These are phyloP conservation scores for Strigomonas culicis DNA, from an alignment of 208 protist genomes.

Conservation along the genomic window DNA sequence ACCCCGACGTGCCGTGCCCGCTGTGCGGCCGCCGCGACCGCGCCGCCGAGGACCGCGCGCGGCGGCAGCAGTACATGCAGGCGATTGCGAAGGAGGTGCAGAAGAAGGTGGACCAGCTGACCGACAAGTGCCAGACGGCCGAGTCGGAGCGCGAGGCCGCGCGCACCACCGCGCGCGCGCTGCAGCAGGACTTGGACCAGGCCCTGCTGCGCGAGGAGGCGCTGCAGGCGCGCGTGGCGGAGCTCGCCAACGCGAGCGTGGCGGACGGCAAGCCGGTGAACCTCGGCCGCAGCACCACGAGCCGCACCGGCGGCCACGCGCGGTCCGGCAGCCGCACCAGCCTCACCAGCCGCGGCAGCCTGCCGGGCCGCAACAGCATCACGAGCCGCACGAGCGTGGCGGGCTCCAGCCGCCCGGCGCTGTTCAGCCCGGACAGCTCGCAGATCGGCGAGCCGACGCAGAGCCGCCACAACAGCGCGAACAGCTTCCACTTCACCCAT, in stretches of 20 bases:
- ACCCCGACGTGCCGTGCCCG: conserved; percentile 60
- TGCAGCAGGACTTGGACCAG: conserved; percentile 43
- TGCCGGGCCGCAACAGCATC: not conserved
- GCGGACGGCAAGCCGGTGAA: not conserved
- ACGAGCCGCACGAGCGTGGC: not conserved
- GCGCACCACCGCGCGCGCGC: conserved; percentile 36
- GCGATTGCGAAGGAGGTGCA: conserved; percentile 73
- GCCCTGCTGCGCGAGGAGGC: conserved; percentile 23
- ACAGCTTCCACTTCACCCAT: not conserved
- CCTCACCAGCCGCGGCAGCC: too few species aligned
- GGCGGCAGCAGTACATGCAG: conserved; percentile 54
- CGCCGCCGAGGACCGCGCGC: conserved; percentile 38
- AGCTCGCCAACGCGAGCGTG: conserved; percentile 5
- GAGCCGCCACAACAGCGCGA: not conserved
- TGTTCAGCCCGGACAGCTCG: not conserved
- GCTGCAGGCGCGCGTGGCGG: conserved; percentile 13
- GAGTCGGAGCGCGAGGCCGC: conserved; percentile 68
- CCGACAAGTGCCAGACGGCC: conserved; percentile 60
- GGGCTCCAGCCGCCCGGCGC: not conserved
- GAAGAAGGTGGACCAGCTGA: conserved; percentile 58
- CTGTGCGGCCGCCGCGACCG: conserved; percentile 74
- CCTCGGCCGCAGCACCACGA: not conserved
- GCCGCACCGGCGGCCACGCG: not conserved
- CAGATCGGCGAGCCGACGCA: not conserved
- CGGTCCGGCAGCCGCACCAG: not conserved